A percentile compares a stretch with the other conserved stretches of the same genome.
Evolutionary conservation across 139 green algal species (phyloP).

Genomic region (Tetratostichococcus sp.): DNA sequence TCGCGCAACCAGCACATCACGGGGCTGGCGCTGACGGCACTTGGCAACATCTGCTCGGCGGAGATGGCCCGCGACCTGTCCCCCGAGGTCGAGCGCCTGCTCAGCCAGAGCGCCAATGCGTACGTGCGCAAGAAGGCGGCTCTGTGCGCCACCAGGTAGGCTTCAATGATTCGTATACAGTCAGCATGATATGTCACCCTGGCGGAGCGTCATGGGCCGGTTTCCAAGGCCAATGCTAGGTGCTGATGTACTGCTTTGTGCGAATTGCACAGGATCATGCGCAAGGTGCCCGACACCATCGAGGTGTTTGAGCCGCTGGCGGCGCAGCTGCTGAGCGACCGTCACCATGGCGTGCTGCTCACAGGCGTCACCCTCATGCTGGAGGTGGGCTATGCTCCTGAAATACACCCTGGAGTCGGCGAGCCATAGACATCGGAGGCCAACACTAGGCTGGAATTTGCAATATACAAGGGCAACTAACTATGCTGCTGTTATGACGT

Average conservation of each 20-base stretch:
- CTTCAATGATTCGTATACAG: no score
- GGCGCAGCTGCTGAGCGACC: conserved; percentile 74
- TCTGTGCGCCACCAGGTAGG: conserved; percentile 69
- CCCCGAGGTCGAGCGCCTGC: conserved; percentile 87
- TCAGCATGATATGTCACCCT: no score
- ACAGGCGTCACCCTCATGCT: conserved; percentile 78
- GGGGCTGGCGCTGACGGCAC: conserved; percentile 86
- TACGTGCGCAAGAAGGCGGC: conserved; percentile 96
- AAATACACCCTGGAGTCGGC: no score
- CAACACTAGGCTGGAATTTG: no score
- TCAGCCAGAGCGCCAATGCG: conserved; percentile 58
- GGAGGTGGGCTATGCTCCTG: conserved; percentile 53
- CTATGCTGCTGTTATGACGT: not conserved
- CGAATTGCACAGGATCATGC: conserved; percentile 68
- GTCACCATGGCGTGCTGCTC: conserved; percentile 88
- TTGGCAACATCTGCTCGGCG: conserved; percentile 96
- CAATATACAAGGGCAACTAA: no score
- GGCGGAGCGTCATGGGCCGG: no score
- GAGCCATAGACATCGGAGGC: no score
- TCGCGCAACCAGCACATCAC: conserved; percentile 79
- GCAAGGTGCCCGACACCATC: conserved; percentile 90
- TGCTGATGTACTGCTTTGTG: no score
- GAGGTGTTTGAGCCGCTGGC: conserved; percentile 81
- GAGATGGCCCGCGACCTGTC: conserved; percentile 96
- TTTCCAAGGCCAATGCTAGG: no score